Evolutionary conservation across 2,329 filamentous ascomycete species (phyloP), one percentile per base, ranked within the genome.

Genomic region (Scedosporium minutisporum): DNA sequence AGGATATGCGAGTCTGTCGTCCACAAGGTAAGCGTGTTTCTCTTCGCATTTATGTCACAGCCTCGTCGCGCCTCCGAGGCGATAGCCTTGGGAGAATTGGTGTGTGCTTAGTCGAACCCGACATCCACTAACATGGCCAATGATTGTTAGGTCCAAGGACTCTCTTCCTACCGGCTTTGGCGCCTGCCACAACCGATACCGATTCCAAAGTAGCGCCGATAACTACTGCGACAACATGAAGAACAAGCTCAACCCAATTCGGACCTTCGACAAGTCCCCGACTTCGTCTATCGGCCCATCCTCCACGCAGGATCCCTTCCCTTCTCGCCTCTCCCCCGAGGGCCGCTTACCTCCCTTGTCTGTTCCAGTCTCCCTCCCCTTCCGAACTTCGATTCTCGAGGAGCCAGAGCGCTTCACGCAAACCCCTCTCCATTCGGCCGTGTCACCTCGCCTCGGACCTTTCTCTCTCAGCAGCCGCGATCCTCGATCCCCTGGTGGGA

Each of bases 181-280:
- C 62, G 74, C 80, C 62, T 77, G 78, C 64, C 80, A 82, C 66
- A 78, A 76, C 66, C 78, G 76, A 46, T 82, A 77, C 63, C 75
- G 80, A 63, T 80, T 82, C 65, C 74, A 74, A 58, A 75, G 77
- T 3, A 74, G 75, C 60, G 76, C 77, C 67, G 73, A 80, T 55
- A 73, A 79, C 14, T 78, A 84, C 61, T 79, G 81, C 64, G 78
- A 75, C 64, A 76, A 73, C 60, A 77, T 84, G 68, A 78, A 83
- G 64, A 82, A 81, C 70, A 85, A 82, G 71, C 74, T 86, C n/a
- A 77, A 84, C 63, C 76, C 78, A 1, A 71, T 77, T 44, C 74
- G 77, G 44, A 74, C 72, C 0, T 57, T 61, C 6, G 60, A 77
- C 78, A 7, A 76, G 79, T 1, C 75, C 79, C 23, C 75, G 76